These are phyloP conservation scores for Ampelomyces quisqualis DNA, from an alignment of 2,329 filamentous ascomycete genomes.

Conservation along the genomic window DNA sequence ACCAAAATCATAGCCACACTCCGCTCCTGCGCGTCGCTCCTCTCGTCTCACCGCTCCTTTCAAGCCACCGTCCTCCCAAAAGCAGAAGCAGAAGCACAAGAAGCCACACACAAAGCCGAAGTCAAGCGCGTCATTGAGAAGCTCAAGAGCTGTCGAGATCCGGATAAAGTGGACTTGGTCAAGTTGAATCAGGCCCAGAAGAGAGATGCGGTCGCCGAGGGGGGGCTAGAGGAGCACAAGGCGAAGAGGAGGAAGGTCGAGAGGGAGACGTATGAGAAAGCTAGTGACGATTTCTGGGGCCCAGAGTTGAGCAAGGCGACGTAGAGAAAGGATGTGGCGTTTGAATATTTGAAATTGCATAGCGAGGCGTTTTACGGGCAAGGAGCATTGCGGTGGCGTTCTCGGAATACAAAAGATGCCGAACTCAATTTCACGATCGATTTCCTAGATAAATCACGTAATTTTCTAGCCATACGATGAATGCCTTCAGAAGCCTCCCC, in stretches of 20 bases:
- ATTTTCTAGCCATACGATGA: no score
- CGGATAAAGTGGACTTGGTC: constrained; percentile 71
- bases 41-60: constrained; percentile 36
- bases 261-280: constrained; percentile 48
- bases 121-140: constrained; percentile 59
- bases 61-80: constrained; percentile 12
- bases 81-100: constrained; percentile 34
- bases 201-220: constrained; percentile 42
- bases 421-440: no score
- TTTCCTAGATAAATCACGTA: no score
- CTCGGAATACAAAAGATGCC: no score
- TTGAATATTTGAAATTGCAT: constrained; percentile 5
- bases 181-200: constrained; percentile 65
- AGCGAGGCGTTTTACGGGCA: constrained; percentile 11
- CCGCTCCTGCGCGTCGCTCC: constrained; percentile 39
- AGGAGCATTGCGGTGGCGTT: no score
- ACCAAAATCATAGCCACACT: constrained; percentile 44
- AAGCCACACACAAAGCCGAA: constrained; percentile 55
- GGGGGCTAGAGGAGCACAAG: constrained; percentile 43
- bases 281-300: constrained; percentile 51
- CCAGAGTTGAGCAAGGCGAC: constrained; percentile 29
- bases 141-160: constrained; percentile 71
- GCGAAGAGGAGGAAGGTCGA: constrained; percentile 50
- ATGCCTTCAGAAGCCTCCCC: no score
- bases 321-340: not conserved